phyloP scores from a whole-genome alignment of 192 early-diverging fungal genomes.

The Podila verticillata region DNA sequence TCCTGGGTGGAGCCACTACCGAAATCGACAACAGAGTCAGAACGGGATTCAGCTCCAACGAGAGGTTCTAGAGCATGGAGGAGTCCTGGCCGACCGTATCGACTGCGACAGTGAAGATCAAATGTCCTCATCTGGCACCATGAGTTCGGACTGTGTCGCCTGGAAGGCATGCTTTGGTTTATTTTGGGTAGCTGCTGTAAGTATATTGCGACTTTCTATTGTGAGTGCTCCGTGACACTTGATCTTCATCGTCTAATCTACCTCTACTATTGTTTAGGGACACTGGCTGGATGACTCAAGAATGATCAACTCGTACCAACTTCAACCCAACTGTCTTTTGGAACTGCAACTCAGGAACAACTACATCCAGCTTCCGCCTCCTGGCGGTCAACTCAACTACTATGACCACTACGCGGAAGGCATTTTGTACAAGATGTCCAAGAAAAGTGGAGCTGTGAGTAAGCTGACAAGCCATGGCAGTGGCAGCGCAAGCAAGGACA shows the following conservation, averaged over 20 bases:
- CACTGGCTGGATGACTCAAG: constrained; percentile 46
- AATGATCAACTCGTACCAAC: constrained; percentile 15
- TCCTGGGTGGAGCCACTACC: constrained; percentile 21
- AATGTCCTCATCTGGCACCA: background rate
- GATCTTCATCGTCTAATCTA: too few species aligned
- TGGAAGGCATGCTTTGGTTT: constrained; percentile 47
- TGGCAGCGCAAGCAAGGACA: too few species aligned
- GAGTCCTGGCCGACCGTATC: constrained; percentile 15
- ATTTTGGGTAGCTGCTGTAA: constrained; percentile 38
- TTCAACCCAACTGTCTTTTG: constrained; percentile 26
- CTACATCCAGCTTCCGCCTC: constrained; percentile 28
- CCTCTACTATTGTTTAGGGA: background rate
- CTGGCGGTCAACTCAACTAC: constrained; percentile 8
- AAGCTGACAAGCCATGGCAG: constrained; percentile 3
- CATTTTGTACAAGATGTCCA: constrained; percentile 34
- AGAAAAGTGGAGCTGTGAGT: constrained; percentile 9
- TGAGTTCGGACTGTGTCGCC: constrained; percentile 15
- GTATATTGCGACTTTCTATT: background rate
- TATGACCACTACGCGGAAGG: constrained; percentile 45
- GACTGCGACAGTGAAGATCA: constrained; percentile 2
- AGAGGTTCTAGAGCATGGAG: constrained; percentile 27
- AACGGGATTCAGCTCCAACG: constrained; percentile 16
- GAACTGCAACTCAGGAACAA: constrained; percentile 35
- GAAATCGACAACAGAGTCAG: constrained; percentile 21
- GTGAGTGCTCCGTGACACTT: too few species aligned